Conservation (phyloP, 257 asterid genomes). For the Penstemon newberryi region DNA sequence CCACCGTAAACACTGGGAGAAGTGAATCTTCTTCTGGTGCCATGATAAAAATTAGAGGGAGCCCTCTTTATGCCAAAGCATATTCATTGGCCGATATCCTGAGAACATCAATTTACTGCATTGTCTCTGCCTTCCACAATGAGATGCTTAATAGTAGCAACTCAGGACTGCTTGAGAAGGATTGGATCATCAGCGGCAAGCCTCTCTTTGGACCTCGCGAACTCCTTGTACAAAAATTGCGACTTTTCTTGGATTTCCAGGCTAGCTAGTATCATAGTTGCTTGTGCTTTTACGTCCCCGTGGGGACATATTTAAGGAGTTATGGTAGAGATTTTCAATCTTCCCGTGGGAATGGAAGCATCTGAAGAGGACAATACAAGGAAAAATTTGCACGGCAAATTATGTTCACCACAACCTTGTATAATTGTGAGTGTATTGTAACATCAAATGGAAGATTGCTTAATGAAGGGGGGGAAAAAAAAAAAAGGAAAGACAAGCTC, state of each 20-base stretch:
- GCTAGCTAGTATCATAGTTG: slow-evolving; percentile 43
- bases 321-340: neutral
- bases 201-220: slow-evolving; percentile 74
- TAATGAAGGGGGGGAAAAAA: neutral
- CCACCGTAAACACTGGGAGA: slow-evolving; percentile 66
- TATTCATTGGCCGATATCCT: slow-evolving; percentile 78
- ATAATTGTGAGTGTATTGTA: slow-evolving; percentile 27
- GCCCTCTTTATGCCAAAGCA: slow-evolving; percentile 70
- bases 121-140: slow-evolving; percentile 67
- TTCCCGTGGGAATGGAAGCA: neutral
- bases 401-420: slow-evolving; percentile 18
- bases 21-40: slow-evolving; percentile 61
- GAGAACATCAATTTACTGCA: slow-evolving; percentile 68
- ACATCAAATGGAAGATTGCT: slow-evolving; percentile 8
- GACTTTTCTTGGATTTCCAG: slow-evolving; percentile 71
- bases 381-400: slow-evolving; percentile 8
- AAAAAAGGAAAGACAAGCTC: neutral
- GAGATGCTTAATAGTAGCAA: slow-evolving; percentile 75
- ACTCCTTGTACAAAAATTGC: slow-evolving; percentile 77
- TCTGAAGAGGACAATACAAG: neutral
- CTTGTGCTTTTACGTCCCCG: slow-evolving; percentile 1
- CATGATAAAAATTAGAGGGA: slow-evolving; percentile 63
- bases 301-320: slow-evolving; percentile 10
- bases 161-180: slow-evolving; percentile 74
- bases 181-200: slow-evolving; percentile 71